These are phyloP conservation scores for Thuidium tamariscinum DNA, from an alignment of 225 moss, liverwort and hornwort species.

Conservation along the genomic window DNA sequence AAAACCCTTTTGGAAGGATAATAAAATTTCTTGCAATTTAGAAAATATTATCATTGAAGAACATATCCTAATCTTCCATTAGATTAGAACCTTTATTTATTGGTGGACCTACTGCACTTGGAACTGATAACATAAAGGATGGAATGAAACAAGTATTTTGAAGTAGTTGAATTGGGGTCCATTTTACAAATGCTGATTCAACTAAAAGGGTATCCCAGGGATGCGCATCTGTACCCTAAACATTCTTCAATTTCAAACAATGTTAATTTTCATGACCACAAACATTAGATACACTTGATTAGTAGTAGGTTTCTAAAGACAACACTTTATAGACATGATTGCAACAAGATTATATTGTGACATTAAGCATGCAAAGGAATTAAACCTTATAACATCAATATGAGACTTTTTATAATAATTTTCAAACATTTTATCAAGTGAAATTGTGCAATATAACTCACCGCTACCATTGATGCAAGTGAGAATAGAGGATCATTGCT, in stretches of 20 bases:
- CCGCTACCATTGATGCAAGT: slow-evolving; percentile 39
- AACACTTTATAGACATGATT: background rate
- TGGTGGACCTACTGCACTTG: background rate
- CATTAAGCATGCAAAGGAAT: background rate
- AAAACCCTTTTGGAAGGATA: background rate
- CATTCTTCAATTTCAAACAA: background rate
- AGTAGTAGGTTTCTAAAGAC: background rate
- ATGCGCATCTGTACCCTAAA: slow-evolving; percentile 27
- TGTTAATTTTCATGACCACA: background rate
- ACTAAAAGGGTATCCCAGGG: slow-evolving; percentile 33
- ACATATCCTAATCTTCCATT: background rate
- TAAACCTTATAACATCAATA: background rate
- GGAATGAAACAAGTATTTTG: slow-evolving; percentile 5
- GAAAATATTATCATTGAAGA: background rate
- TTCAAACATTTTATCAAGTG: background rate
- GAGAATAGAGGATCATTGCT: slow-evolving; percentile 23
- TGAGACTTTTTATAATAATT: background rate
- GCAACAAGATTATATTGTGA: background rate
- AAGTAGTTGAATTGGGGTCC: slow-evolving; percentile 21
- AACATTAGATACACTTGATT: background rate
- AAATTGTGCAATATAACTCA: slow-evolving; percentile 8
- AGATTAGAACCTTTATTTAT: slow-evolving; percentile 6
- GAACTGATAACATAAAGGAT: background rate
- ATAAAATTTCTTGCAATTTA: background rate
- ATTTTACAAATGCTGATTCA: slow-evolving; percentile 24